Percentiles rank a stretch among this genome's conserved stretches.
Evolutionary conservation across 1,284 basidiomycete species (phyloP).

Genomic region (Xanthoconium separans): DNA sequence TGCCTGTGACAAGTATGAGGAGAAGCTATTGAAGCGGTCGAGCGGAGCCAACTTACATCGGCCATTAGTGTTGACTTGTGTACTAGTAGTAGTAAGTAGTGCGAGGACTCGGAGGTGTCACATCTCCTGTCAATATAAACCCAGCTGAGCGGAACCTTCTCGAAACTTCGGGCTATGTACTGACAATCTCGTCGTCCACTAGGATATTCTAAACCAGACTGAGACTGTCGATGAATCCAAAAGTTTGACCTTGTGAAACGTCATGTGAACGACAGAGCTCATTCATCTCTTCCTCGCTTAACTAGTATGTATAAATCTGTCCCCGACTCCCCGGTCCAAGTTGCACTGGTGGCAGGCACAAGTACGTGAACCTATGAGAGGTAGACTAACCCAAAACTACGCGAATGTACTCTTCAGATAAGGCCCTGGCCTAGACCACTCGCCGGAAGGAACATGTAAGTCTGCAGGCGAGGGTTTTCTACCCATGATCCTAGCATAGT

Average conservation of each 20-base stretch:
- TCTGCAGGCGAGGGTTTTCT: not conserved
- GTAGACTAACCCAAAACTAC: too few relatives aligned
- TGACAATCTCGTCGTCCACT: not conserved
- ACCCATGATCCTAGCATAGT: not conserved
- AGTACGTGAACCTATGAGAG: not conserved
- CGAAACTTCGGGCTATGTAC: conserved; percentile 25
- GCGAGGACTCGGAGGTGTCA: not conserved
- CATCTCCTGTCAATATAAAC: conserved; percentile 9
- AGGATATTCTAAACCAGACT: too few relatives aligned
- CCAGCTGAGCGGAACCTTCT: conserved; percentile 31
- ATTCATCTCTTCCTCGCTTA: too few relatives aligned
- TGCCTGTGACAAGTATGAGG: conserved; percentile 34
- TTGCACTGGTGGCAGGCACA: not conserved
- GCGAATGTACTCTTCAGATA: not conserved
- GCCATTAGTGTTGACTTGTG: conserved; percentile 23
- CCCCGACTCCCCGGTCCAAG: too few relatives aligned
- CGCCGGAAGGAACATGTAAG: not conserved
- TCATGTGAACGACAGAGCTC: too few relatives aligned
- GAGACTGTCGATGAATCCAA: too few relatives aligned
- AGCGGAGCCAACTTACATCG: conserved; percentile 23
- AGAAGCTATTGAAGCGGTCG: not conserved
- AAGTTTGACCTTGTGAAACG: too few relatives aligned
- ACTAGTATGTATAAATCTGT: too few relatives aligned
- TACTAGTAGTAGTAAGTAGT: too few relatives aligned
- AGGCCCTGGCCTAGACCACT: not conserved